A percentile compares a stretch with the other conserved stretches of the same genome.
phyloP scores from a whole-genome alignment of 345 rosid genomes.

The Lepidium africanum region DNA sequence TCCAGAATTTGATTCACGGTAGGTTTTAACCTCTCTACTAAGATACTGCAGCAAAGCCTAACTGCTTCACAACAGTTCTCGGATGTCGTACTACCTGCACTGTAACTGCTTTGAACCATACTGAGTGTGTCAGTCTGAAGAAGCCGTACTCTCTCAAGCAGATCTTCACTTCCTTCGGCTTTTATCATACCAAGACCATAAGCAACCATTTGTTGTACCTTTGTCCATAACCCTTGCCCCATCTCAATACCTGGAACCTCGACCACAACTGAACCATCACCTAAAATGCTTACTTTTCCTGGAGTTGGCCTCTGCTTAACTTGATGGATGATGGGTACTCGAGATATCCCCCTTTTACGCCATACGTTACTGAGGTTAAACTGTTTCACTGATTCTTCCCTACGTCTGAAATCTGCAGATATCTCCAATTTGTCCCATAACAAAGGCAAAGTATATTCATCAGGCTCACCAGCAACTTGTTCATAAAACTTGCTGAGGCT shows the following conservation, averaged over 20 bases:
- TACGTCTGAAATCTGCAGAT: constrained; percentile 40
- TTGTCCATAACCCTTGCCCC: constrained; percentile 94
- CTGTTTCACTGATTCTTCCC: constrained; percentile 44
- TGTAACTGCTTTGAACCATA: constrained; percentile 64
- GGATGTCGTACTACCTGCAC: constrained; percentile 84
- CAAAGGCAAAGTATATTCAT: constrained; percentile 64
- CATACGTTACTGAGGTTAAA: constrained; percentile 50
- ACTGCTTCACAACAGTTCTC: constrained; percentile 81
- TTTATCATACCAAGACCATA: constrained; percentile 59
- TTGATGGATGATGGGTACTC: constrained; percentile 48
- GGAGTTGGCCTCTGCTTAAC: constrained; percentile 48
- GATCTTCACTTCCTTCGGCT: constrained; percentile 35
- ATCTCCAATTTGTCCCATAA: constrained; percentile 63
- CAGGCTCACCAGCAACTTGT: constrained; percentile 40
- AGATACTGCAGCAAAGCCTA: constrained; percentile 54
- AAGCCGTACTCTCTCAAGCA: constrained; percentile 59
- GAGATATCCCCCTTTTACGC: constrained; percentile 74
- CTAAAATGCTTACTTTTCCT: constrained; percentile 71
- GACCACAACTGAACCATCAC: constrained; percentile 76
- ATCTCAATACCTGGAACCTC: constrained; percentile 90
- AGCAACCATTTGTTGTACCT: constrained; percentile 83
- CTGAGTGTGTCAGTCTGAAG: constrained; percentile 66
- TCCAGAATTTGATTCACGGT: constrained; percentile 33
- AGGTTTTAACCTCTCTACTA: constrained; percentile 59
- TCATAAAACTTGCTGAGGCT: constrained; percentile 50